Conservation (phyloP, 208 protist species). For the Eutreptiella sp. region DNA sequence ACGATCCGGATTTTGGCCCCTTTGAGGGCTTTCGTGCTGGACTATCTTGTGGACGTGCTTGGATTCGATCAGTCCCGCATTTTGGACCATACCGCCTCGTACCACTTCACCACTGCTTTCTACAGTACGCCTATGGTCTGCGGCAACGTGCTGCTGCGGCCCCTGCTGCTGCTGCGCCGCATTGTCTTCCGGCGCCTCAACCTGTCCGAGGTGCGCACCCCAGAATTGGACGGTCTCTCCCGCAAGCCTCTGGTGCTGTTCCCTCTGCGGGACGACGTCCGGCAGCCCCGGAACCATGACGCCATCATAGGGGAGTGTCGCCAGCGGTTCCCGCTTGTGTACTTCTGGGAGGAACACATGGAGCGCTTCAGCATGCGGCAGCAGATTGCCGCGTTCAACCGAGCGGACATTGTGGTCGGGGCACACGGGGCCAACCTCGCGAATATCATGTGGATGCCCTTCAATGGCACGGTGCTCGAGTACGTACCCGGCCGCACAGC, state of each 20-base stretch:
- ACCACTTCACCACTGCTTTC: slow-evolving; percentile 14
- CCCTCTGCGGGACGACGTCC: slow-evolving; percentile 26
- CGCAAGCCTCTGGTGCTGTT: slow-evolving; percentile 26
- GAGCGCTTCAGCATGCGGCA: no score
- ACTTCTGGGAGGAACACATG: no score
- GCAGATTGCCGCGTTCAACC: slow-evolving; percentile 27
- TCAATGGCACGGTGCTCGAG: no score
- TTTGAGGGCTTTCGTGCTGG: slow-evolving; percentile 19
- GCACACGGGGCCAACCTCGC: slow-evolving; percentile 42
- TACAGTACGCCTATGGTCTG: slow-evolving; percentile 33
- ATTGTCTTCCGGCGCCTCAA: slow-evolving; percentile 32
- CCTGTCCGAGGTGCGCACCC: slow-evolving; percentile 1
- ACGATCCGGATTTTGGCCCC: slow-evolving; percentile 12
- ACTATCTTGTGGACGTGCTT: slow-evolving; percentile 35
- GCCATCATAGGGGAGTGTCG: slow-evolving; percentile 20
- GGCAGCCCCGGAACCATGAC: slow-evolving; percentile 36
- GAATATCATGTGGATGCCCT: slow-evolving; percentile 39
- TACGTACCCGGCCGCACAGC: no score
- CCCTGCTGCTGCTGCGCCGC: slow-evolving; percentile 26
- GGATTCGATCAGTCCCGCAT: slow-evolving; percentile 30
- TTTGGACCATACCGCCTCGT: background rate
- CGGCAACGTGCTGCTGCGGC: slow-evolving; percentile 19
- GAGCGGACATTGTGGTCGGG: slow-evolving; percentile 33
- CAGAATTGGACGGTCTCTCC: background rate
- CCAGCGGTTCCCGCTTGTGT: no score